phyloP scores from a whole-genome alignment of 805 yeast species.

The Yamadazyma phyllophila region DNA sequence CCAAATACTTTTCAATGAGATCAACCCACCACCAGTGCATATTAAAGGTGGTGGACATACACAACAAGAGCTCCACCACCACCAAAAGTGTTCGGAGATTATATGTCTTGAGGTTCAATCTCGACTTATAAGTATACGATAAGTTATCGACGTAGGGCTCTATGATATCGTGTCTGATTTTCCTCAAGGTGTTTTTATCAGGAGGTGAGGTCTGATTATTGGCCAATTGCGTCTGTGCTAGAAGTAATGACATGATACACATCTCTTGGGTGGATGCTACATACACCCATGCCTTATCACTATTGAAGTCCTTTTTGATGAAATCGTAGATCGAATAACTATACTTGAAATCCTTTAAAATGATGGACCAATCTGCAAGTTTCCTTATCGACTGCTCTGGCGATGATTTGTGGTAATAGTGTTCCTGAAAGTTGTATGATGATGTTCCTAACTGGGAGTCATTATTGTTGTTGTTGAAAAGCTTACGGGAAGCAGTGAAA shows the following conservation, averaged over 20 bases:
- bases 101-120: slow-evolving; percentile 66
- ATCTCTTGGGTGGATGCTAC: slow-evolving; percentile 87
- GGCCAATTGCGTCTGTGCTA: slow-evolving; percentile 49
- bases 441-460: slow-evolving; percentile 11
- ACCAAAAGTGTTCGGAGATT: slow-evolving; percentile 67
- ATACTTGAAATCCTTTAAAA: slow-evolving; percentile 83
- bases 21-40: slow-evolving; percentile 47
- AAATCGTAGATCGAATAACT: slow-evolving; percentile 84
- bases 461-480: slow-evolving; percentile 36
- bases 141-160: slow-evolving; percentile 69
- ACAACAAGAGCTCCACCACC: slow-evolving; percentile 66
- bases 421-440: slow-evolving; percentile 49
- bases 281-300: slow-evolving; percentile 77
- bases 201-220: slow-evolving; percentile 21
- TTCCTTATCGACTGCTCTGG: slow-evolving; percentile 75
- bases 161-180: slow-evolving; percentile 51
- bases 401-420: slow-evolving; percentile 59
- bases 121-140: slow-evolving; percentile 69
- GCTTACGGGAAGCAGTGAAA: slow-evolving; percentile 62
- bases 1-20: slow-evolving; percentile 40
- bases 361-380: slow-evolving; percentile 89
- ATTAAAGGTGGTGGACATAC: slow-evolving; percentile 41
- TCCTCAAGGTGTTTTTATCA: slow-evolving; percentile 41
- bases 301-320: slow-evolving; percentile 70
- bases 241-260: slow-evolving; percentile 69